Percentiles rank a stretch among this genome's conserved stretches.
Evolutionary conservation across 129 eudicot species (phyloP).

Genomic region (Calendula officinalis): DNA sequence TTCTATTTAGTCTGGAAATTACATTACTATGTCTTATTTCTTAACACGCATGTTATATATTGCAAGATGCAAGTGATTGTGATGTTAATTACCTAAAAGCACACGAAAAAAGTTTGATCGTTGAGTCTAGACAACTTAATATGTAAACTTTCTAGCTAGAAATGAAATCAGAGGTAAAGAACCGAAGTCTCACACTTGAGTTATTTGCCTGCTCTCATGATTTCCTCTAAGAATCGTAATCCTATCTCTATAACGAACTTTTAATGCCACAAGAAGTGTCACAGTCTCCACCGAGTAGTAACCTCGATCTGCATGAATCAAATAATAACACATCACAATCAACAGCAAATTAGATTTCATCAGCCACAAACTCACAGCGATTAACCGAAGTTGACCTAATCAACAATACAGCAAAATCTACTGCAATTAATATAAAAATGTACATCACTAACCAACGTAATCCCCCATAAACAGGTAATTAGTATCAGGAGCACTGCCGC

Average conservation of each 20-base stretch:
- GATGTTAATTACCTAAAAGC: too few relatives aligned
- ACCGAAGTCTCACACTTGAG: slow-evolving; percentile 47
- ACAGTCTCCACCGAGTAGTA: slow-evolving; percentile 72
- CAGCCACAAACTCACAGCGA: neutral
- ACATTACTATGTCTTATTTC: too few relatives aligned
- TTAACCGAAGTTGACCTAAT: too few relatives aligned
- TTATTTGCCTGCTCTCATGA: slow-evolving; percentile 74
- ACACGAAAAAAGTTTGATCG: too few relatives aligned
- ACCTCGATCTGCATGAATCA: slow-evolving; percentile 50
- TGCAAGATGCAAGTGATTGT: too few relatives aligned
- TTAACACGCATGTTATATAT: too few relatives aligned
- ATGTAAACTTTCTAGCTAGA: neutral
- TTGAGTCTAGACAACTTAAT: too few relatives aligned
- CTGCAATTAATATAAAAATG: too few relatives aligned
- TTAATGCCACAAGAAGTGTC: slow-evolving; percentile 53
- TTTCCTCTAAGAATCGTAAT: slow-evolving; percentile 96
- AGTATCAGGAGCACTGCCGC: slow-evolving; percentile 53
- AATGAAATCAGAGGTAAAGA: neutral
- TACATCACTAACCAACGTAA: slow-evolving; percentile 9
- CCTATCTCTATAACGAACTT: slow-evolving; percentile 91
- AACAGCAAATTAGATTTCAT: neutral
- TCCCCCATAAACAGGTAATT: slow-evolving; percentile 62
- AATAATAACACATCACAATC: slow-evolving; percentile 15
- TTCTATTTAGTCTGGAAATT: too few relatives aligned
- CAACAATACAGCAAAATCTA: too few relatives aligned